phyloP scores from a whole-genome alignment of 768 basidiomycete genomes.

The Mycena vitilis region DNA sequence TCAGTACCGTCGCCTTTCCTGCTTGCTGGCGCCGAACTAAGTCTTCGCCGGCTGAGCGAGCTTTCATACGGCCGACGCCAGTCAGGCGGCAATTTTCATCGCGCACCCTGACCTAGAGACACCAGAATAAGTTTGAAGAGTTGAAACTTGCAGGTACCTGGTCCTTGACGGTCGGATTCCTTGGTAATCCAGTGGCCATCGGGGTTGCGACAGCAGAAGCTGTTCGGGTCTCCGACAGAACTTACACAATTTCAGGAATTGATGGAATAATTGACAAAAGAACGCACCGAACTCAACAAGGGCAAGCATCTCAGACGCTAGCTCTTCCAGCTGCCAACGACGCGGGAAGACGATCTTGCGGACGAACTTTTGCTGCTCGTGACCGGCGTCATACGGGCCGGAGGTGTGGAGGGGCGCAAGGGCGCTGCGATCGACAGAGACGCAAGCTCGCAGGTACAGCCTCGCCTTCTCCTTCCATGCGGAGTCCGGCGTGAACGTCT shows the following conservation, averaged over 20 bases:
- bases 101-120: conserved; percentile 24
- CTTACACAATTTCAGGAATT: conserved; percentile 27
- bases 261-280: conserved; percentile 27
- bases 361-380: conserved; percentile 26
- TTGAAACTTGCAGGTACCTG: conserved; percentile 29
- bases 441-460: conserved; percentile 23
- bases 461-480: conserved; percentile 30
- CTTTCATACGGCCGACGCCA: conserved; percentile 23
- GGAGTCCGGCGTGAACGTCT: conserved; percentile 21
- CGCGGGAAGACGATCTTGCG: conserved; percentile 22
- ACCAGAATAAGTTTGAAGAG: conserved; percentile 22
- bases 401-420: conserved; percentile 25
- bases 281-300: conserved; percentile 25
- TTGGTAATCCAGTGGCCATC: conserved; percentile 18
- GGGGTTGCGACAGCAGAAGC: conserved; percentile 25
- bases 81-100: conserved; percentile 31
- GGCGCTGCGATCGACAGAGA: conserved; percentile 27
- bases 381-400: conserved; percentile 26
- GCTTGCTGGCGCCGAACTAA: conserved; percentile 9
- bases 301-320: conserved; percentile 29
- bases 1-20: conserved; percentile 13
- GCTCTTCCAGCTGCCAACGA: conserved; percentile 28
- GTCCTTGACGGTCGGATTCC: conserved; percentile 21
- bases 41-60: conserved; percentile 16
- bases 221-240: conserved; percentile 26